Conservation (phyloP, 306 rosid species). For the Sophora flavescens region DNA sequence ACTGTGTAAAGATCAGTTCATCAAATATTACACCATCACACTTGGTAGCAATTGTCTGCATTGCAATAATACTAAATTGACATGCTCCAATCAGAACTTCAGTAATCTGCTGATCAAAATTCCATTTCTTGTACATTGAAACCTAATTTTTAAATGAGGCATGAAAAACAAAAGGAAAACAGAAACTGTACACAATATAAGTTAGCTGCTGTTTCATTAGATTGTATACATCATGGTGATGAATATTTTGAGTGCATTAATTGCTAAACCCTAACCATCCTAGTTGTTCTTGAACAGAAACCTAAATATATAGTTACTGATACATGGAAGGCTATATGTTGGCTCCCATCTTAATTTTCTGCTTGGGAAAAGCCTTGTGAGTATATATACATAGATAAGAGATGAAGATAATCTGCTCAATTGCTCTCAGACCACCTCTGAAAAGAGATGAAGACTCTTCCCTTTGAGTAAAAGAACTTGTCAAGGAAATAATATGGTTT, state of each 20-base stretch:
- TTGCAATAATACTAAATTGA: no score
- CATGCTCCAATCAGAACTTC: constrained; percentile 28
- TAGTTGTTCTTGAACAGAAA: constrained; percentile 36
- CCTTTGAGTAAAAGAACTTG: constrained; percentile 20
- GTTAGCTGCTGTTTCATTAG: not conserved
- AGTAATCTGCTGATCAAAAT: constrained; percentile 16
- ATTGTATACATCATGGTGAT: constrained; percentile 17
- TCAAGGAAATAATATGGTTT: not conserved
- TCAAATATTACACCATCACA: constrained; percentile 6
- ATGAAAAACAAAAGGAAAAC: not conserved
- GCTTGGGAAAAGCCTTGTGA: not conserved
- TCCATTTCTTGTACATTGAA: constrained; percentile 28
- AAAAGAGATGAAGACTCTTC: constrained; percentile 17
- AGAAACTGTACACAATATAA: not conserved
- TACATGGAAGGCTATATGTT: not conserved
- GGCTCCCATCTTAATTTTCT: not conserved
- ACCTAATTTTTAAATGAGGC: not conserved
- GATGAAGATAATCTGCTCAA: constrained; percentile 9
- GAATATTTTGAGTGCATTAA: constrained; percentile 19
- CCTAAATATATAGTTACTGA: constrained; percentile 2
- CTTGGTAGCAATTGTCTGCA: constrained; percentile 21
- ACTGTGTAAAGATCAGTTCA: constrained; percentile 1
- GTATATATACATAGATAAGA: constrained; percentile 1
- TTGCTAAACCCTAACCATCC: constrained; percentile 38
- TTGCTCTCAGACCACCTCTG: constrained; percentile 15